Evolutionary conservation across 805 yeast species (phyloP).

Genomic region (Cyberlindnera maritima): DNA sequence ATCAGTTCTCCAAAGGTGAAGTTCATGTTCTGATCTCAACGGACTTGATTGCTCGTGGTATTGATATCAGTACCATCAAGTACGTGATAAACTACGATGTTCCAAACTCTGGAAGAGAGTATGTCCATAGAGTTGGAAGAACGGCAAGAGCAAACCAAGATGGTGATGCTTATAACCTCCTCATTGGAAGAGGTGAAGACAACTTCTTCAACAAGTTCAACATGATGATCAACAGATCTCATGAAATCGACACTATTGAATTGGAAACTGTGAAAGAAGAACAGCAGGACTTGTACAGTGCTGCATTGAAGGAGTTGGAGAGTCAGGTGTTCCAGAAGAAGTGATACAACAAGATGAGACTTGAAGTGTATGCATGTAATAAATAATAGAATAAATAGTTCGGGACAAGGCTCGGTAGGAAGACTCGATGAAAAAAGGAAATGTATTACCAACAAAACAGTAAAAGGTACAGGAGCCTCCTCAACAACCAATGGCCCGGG

Average conservation of each 20-base stretch:
- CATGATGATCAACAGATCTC: conserved; percentile 50
- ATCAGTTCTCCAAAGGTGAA: conserved; percentile 53
- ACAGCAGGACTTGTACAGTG: conserved; percentile 40
- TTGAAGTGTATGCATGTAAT: conserved; percentile 6
- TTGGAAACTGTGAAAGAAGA: conserved; percentile 17
- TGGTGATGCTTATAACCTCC: conserved; percentile 74
- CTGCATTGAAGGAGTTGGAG: conserved; percentile 43
- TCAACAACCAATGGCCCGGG: neutral
- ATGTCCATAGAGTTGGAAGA: conserved; percentile 95
- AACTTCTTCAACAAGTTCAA: conserved; percentile 56
- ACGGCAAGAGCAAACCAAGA: conserved; percentile 87
- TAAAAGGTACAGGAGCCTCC: too few relatives aligned
- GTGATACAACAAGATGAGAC: neutral
- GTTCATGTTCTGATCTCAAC: conserved; percentile 67
- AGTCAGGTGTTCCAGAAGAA: conserved; percentile 33
- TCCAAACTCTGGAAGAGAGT: conserved; percentile 86
- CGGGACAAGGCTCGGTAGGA: too few relatives aligned
- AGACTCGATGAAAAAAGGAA: too few relatives aligned
- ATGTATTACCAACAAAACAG: neutral
- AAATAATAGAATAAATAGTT: conserved; percentile 13
- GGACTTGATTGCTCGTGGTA: conserved; percentile 94
- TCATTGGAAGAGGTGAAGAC: conserved; percentile 76
- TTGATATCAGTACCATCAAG: conserved; percentile 68
- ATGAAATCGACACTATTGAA: conserved; percentile 35
- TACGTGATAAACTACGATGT: conserved; percentile 87